Evolutionary conservation across 1,139 yeast species (phyloP), one percentile per base, ranked within the genome.

Genomic region (Scheffersomyces parashehatae): DNA sequence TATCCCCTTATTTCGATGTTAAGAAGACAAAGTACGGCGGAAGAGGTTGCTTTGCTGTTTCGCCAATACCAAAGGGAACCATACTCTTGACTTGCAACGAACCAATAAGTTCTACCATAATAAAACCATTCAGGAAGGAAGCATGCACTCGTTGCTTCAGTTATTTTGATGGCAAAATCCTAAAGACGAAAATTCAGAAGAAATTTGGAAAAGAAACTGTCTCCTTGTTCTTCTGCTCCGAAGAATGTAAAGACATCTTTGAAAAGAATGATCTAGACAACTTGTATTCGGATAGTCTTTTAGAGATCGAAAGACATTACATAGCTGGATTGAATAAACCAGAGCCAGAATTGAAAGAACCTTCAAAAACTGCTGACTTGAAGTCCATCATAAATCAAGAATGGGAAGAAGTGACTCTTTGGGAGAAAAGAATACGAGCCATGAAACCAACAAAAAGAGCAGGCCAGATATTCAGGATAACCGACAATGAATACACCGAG

Each of bases 111-210:
- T 66, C 74, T 12, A 70, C 80, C 1, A 68, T 83, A 3, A 62
- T 73, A 28, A 70, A 74, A 45, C 82, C 81, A 5, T 84, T 81
- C 58, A 75, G 80, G 43, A 83, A 83, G 53, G 90, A 85, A 54
- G 86, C 82, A 1, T 85, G 91, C 55, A 70, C 76, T 3, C 54
- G 58, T 45, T 85, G 91, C 54, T 82, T 74, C 54, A 48, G 51
- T 2, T 84, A 82, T 54, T 68, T 70, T 35, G 60, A 71, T 52
- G 87, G 88, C 1, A 64, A 59, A 35, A 62, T 68, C 31, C 66
- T 81, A 65, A 82, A 77, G 48, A 53, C 52, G 34, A 73, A 67
- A 42, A 8, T 46, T 29, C 36, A 52, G 37, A 43, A 45, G 39
- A 45, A 45, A 48, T 44, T 38, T 37, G 44, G 44, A 24, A 43